Base-by-base conservation (phyloP, 345 rosid genomes). In the Citrus medica region DNA sequence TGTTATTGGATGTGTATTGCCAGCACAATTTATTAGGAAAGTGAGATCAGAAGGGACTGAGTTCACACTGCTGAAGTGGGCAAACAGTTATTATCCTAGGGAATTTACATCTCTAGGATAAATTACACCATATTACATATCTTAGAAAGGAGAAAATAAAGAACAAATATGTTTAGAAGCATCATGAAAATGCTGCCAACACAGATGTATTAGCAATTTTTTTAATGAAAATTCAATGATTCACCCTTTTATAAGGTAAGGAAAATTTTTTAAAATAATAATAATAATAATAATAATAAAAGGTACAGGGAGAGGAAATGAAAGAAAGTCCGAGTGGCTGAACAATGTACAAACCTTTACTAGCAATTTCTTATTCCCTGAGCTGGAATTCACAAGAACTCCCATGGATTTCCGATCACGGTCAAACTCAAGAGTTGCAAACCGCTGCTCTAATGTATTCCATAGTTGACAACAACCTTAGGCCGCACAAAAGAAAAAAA, bases 331-430 rank as follows among this genome's bases (percentile, higher is more conserved):
- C 1, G 32, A 4, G 24, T 17, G 21, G 19, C 58, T 71, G 67
- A 72, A 38, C 55, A 68, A 24, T 3, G 32, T 68, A 64, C 30
- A 42, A 69, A 92, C 99, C 98, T 96, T 96, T 79, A 94, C 98
- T 71, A 96, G 90, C 80, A 96, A 80, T n/a, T 87, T 71, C 73
- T 92, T 94, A 68, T 79, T 85, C 79, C 92, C 88, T 40, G 95
- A 81, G 87, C 87, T 84, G 59, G 99, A 93, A 82, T 90, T 88
- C 71, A 91, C 97, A 83, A 96, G 92, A 69, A 94, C 97, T 78
- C 99, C 99, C 99, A 96, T 96, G 64, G 99, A 96, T 82, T 96
- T 96, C 62, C 99, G 76, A 76, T 89, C 97, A 9, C 88, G 97
- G 74, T 92, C 98, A 35, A 96, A 96, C 86, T 96, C 99, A 73